Conservation (phyloP, 768 basidiomycete genomes). For the Boletus reticuloceps region DNA sequence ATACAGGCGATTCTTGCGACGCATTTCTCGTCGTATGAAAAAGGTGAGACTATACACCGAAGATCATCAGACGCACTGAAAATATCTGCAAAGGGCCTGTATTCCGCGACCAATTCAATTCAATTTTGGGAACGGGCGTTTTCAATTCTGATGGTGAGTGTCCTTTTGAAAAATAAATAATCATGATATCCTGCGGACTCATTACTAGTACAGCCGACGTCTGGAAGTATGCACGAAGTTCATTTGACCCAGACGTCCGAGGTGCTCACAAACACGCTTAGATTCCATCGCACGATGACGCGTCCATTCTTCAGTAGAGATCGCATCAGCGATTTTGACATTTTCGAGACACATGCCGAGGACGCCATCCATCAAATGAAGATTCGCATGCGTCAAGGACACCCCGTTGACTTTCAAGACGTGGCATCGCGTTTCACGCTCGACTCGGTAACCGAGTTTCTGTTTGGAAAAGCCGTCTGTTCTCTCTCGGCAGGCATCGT, state of each 20-base stretch:
- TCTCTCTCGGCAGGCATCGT: conserved; percentile 38
- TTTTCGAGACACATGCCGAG: conserved; percentile 36
- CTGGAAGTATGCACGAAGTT: conserved; percentile 35
- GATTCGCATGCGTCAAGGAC: conserved; percentile 32
- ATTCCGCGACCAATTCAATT: conserved; percentile 19
- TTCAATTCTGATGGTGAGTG: no score
- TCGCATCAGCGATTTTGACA: conserved; percentile 39
- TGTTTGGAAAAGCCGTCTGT: conserved; percentile 44
- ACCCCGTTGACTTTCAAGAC: conserved; percentile 45
- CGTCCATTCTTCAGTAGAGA: conserved; percentile 42
- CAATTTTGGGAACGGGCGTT: conserved; percentile 1
- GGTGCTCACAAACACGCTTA: conserved; percentile 7
- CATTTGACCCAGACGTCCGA: not conserved
- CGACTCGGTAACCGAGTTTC: conserved; percentile 57
- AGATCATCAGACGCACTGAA: not conserved
- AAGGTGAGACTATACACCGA: conserved; percentile 23
- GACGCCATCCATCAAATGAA: conserved; percentile 34
- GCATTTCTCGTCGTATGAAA: conserved; percentile 36
- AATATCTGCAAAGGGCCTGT: conserved; percentile 17
- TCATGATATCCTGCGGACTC: not conserved
- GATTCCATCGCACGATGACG: conserved; percentile 43
- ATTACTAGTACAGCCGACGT: conserved; percentile 22
- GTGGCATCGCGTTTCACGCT: conserved; percentile 47
- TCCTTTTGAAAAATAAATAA: no score
- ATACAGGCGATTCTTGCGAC: conserved; percentile 36